A percentile compares a stretch with the other conserved stretches of the same genome.
Evolutionary conservation across 495 filamentous ascomycete genomes (phyloP).

Genomic region (Penicillium psychrofluorescens): DNA sequence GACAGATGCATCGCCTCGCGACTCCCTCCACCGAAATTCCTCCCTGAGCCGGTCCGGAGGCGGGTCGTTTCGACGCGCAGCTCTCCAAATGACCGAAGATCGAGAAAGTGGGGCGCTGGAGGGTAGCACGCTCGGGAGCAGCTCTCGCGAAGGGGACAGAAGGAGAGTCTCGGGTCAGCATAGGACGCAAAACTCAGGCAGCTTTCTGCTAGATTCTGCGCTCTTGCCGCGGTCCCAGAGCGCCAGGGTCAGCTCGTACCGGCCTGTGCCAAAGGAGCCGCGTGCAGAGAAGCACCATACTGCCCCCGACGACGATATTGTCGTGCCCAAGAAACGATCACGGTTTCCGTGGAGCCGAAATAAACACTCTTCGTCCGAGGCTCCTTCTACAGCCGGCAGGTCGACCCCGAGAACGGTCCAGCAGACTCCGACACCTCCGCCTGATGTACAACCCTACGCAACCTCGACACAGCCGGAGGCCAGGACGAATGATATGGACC

Average conservation of each 20-base stretch:
- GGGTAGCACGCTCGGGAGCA: slow-evolving; percentile 33
- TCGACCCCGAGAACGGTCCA: slow-evolving; percentile 4
- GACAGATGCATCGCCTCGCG: slow-evolving; percentile 7
- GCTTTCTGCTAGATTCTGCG: slow-evolving; percentile 37
- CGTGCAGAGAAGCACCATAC: slow-evolving; percentile 22
- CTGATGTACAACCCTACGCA: slow-evolving; percentile 2
- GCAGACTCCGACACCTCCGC: slow-evolving; percentile 4
- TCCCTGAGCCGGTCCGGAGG: slow-evolving; percentile 11
- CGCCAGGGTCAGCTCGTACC: slow-evolving; percentile 18
- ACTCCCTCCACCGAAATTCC: slow-evolving; percentile 1
- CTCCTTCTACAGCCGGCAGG: slow-evolving; percentile 1
- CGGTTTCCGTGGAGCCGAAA: slow-evolving; percentile 33
- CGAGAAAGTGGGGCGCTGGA: slow-evolving; percentile 31
- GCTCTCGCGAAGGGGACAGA: slow-evolving; percentile 31
- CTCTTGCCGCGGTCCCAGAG: slow-evolving; percentile 22
- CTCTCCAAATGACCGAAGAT: slow-evolving; percentile 23
- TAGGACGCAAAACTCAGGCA: slow-evolving; percentile 32
- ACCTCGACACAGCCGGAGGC: slow-evolving; percentile 6
- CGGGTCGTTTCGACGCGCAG: slow-evolving; percentile 8
- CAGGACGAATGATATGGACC: slow-evolving; percentile 3
- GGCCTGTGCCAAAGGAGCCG: slow-evolving; percentile 18
- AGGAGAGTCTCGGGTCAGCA: slow-evolving; percentile 16
- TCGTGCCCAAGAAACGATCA: slow-evolving; percentile 31
- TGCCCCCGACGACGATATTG: slow-evolving; percentile 23
- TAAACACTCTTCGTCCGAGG: slow-evolving; percentile 18